Evolutionary conservation across 345 rosid species (phyloP), one percentile per base, ranked within the genome.

Genomic region (Eucalyptus sp.): DNA sequence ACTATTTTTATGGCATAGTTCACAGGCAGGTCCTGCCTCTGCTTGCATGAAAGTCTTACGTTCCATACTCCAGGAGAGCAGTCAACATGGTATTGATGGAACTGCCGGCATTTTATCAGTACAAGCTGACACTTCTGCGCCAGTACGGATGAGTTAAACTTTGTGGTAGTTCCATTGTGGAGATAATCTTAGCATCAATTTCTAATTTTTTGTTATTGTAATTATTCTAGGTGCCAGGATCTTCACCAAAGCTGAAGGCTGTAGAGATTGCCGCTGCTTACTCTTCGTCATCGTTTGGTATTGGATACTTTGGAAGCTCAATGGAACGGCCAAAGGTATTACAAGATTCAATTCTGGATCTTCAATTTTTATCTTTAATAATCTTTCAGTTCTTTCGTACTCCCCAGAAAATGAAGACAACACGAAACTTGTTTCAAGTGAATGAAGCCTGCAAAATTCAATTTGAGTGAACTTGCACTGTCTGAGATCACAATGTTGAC

Each of bases 11-110:
- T 89, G 76, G 58, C 86, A 49, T 91, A 98, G 99, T 91, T 95
- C 99, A 84, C 96, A 95, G 91, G 97, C 94, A 87, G 99, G 99
- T 88, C 99, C 97, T 90, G 99, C 99, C 88, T 96, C 96, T 90
- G 97, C 99, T 31, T 95, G 98, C 91, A 89, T 91, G 93, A 94
- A 95, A 90, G 94, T 95, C 90, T 87, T 97, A 89, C 94, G 93
- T 37, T 91, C 97, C 41, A 90, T 94, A 25, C 89, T 92, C 90
- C 93, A 90, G 31, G 94, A 94, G 76, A 90, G 95, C 86, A 87
- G 86, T 48, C 93, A 46, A 92, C 92, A 86, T 89, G 89, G 87
- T 31, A 80, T 90, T 52, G 96, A 96, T 48, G 94, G 79, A 92
- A 96, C 97, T 90, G 96, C 95, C 9, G 98, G 99, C 88, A 90